These are phyloP conservation scores for Delphinella strobiligena DNA, from an alignment of 2,329 filamentous ascomycete genomes.

Conservation along the genomic window DNA sequence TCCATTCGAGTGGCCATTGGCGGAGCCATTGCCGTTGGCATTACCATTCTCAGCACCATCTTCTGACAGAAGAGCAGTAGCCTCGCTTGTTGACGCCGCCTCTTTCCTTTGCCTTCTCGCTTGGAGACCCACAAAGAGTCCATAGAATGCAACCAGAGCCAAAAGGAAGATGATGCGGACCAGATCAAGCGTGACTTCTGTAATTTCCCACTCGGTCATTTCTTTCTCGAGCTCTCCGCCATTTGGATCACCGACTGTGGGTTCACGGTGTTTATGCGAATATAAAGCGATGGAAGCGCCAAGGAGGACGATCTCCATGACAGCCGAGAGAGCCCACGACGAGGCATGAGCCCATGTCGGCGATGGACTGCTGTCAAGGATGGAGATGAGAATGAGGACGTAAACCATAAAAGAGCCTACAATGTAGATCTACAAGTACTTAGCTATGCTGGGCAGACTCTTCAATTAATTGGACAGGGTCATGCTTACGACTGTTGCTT, in stretches of 20 bases:
- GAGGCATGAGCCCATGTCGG: slow-evolving; percentile 70
- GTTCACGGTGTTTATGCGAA: slow-evolving; percentile 53
- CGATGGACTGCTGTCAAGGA: slow-evolving; percentile 71
- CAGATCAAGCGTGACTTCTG: slow-evolving; percentile 55
- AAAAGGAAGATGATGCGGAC: slow-evolving; percentile 57
- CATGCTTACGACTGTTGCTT: slow-evolving; percentile 57
- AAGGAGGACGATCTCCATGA: slow-evolving; percentile 62
- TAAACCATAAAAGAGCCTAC: slow-evolving; percentile 79
- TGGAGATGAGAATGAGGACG: slow-evolving; percentile 70
- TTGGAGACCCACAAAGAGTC: slow-evolving; percentile 37
- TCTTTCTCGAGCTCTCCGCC: slow-evolving; percentile 21
- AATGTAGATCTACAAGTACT: slow-evolving; percentile 58
- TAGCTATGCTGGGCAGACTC: slow-evolving; percentile 4
- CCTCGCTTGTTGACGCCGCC: slow-evolving; percentile 41
- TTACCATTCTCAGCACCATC: slow-evolving; percentile 30
- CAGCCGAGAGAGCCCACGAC: slow-evolving; percentile 64
- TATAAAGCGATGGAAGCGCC: slow-evolving; percentile 58
- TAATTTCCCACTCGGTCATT: slow-evolving; percentile 48
- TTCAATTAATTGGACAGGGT: too few species aligned
- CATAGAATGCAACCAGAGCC: slow-evolving; percentile 47
- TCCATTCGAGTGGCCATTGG: slow-evolving; percentile 30
- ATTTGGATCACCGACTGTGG: slow-evolving; percentile 36
- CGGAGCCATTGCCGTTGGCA: slow-evolving; percentile 29
- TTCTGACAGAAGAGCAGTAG: slow-evolving; percentile 49
- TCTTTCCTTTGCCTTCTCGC: slow-evolving; percentile 26